Evolutionary conservation across 2,329 filamentous ascomycete species (phyloP).

Genomic region (Chrysoporthe austroafricana): DNA sequence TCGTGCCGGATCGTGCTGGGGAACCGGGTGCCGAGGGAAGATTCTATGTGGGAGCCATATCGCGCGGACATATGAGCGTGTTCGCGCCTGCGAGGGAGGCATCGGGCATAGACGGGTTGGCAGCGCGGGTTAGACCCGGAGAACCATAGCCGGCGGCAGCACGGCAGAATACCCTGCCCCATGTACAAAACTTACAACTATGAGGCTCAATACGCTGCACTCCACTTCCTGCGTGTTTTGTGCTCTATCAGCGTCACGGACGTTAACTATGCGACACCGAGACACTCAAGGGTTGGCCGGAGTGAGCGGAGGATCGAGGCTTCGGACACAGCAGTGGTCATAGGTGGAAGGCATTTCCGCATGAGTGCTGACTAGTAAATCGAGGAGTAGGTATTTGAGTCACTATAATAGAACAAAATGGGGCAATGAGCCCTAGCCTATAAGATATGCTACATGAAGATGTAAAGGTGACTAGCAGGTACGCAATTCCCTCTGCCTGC

Average conservation of each 20-base stretch:
- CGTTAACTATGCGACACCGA: background rate
- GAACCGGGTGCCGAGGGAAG: background rate
- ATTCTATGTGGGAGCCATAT: background rate
- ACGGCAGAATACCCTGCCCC: background rate
- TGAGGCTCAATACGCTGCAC: background rate
- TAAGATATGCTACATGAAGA: constrained; percentile 1
- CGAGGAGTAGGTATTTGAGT: background rate
- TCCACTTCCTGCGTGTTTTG: background rate
- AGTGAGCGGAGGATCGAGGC: background rate
- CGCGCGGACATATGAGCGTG: background rate
- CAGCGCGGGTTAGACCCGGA: background rate
- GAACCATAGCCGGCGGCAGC: background rate
- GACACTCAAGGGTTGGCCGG: background rate
- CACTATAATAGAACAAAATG: background rate
- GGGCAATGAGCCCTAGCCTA: background rate
- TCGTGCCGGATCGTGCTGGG: background rate
- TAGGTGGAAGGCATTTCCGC: background rate
- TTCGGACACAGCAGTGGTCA: background rate
- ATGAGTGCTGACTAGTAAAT: background rate
- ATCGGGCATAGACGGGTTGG: background rate
- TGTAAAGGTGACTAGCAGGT: background rate
- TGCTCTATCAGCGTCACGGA: background rate
- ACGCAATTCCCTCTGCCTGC: background rate
- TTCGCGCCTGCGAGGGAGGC: background rate
- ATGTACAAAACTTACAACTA: background rate